These are phyloP conservation scores for Citrullus mucosospermus DNA, from an alignment of 306 rosid genomes.

Conservation along the genomic window DNA sequence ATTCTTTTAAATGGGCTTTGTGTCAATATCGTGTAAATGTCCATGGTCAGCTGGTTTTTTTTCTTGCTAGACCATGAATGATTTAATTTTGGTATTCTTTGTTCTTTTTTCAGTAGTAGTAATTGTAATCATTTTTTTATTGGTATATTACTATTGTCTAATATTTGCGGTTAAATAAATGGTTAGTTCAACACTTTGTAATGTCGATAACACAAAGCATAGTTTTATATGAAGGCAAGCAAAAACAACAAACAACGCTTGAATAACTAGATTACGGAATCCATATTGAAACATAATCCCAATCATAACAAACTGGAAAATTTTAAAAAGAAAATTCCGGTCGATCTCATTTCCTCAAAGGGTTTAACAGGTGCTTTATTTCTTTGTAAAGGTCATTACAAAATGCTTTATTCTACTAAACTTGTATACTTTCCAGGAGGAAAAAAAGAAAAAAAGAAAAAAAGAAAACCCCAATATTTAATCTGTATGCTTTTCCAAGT, in stretches of 20 bases:
- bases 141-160: background rate
- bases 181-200: background rate
- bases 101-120: background rate
- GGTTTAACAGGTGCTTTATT: no score
- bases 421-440: no score
- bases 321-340: background rate
- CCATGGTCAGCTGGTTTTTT: conserved; percentile 50
- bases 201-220: background rate
- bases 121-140: background rate
- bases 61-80: conserved; percentile 44
- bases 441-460: no score
- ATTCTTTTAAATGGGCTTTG: conserved; percentile 2
- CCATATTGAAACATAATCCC: background rate
- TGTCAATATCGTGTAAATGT: conserved; percentile 41
- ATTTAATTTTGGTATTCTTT: background rate
- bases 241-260: background rate
- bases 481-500: background rate
- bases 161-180: background rate
- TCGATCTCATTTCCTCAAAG: background rate
- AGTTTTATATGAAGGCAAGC: background rate
- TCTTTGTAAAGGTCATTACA: no score
- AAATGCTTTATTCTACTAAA: background rate
- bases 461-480: no score
- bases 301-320: background rate
- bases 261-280: background rate